Evolutionary conservation across 202 grass and related monocot genomes (phyloP).

Genomic region (Schoenoplectus triqueter): DNA sequence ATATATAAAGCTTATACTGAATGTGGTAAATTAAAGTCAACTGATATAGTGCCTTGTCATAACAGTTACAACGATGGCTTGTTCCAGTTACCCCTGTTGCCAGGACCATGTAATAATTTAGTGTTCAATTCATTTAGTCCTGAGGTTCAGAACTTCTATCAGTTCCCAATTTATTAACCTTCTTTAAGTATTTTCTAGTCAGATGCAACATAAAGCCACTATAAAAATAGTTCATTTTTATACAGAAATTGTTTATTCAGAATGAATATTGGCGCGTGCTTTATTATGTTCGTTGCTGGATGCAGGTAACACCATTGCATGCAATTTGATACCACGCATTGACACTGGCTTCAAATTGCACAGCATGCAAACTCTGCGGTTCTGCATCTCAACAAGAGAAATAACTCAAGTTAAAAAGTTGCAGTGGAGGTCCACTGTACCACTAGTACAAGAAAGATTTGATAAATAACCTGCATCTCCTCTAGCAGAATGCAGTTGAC

Average conservation of each 20-base stretch:
- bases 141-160: background rate
- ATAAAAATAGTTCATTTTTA: background rate
- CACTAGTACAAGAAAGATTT: background rate
- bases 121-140: background rate
- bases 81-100: background rate
- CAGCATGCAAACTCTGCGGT: constrained; percentile 66
- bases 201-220: constrained; percentile 8
- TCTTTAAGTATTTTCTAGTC: background rate
- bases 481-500: constrained; percentile 85
- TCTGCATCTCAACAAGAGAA: constrained; percentile 26
- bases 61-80: background rate
- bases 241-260: background rate
- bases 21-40: background rate
- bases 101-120: constrained; percentile 12
- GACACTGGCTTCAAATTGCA: constrained; percentile 91
- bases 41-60: background rate
- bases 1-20: background rate
- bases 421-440: background rate
- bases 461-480: constrained; percentile 73
- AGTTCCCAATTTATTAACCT: constrained; percentile 16
- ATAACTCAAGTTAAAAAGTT: background rate
- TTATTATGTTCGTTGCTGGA: constrained; percentile 75
- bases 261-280: constrained; percentile 40
- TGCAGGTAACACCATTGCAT: constrained; percentile 95
- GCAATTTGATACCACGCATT: constrained; percentile 88